These are phyloP conservation scores for Flaveria floridana DNA, from an alignment of 140 eudicot species.

Conservation along the genomic window DNA sequence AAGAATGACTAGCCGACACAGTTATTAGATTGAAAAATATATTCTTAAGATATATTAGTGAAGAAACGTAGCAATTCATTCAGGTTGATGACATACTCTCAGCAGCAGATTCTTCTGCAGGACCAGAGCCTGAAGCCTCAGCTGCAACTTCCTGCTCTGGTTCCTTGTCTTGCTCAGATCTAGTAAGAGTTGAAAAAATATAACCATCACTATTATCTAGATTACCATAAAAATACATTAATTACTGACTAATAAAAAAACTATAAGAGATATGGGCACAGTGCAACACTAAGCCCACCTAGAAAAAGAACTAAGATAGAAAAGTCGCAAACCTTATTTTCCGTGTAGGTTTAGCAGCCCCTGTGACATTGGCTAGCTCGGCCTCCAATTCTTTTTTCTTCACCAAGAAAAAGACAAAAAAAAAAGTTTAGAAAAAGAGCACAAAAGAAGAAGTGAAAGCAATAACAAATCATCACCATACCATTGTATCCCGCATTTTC, in stretches of 20 bases:
- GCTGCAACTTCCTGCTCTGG: slow-evolving; percentile 87
- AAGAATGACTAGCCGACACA: background rate
- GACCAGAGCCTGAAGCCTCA: slow-evolving; percentile 69
- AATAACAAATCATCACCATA: slow-evolving; percentile 31
- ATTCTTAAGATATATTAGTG: background rate
- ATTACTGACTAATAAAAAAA: background rate
- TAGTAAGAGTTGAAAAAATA: slow-evolving; percentile 24
- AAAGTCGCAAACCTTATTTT: slow-evolving; percentile 65
- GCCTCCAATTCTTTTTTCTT: slow-evolving; percentile 99
- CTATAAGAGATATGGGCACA: background rate
- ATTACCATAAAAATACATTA: background rate
- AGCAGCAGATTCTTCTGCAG: slow-evolving; percentile 76
- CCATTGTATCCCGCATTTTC: slow-evolving; percentile 99
- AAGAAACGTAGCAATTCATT: slow-evolving; percentile 14
- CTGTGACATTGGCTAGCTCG: slow-evolving; percentile 84
- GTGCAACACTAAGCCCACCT: background rate
- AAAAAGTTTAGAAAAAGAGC: background rate
- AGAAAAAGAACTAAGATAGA: background rate
- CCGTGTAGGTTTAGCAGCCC: slow-evolving; percentile 84
- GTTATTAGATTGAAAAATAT: background rate
- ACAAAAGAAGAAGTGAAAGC: background rate
- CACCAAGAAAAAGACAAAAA: background rate
- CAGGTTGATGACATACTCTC: slow-evolving; percentile 51
- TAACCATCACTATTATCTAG: background rate
- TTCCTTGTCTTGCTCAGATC: slow-evolving; percentile 99